phyloP scores from a whole-genome alignment of 2,329 filamentous ascomycete species.

The Talaromyces rugulosus region DNA sequence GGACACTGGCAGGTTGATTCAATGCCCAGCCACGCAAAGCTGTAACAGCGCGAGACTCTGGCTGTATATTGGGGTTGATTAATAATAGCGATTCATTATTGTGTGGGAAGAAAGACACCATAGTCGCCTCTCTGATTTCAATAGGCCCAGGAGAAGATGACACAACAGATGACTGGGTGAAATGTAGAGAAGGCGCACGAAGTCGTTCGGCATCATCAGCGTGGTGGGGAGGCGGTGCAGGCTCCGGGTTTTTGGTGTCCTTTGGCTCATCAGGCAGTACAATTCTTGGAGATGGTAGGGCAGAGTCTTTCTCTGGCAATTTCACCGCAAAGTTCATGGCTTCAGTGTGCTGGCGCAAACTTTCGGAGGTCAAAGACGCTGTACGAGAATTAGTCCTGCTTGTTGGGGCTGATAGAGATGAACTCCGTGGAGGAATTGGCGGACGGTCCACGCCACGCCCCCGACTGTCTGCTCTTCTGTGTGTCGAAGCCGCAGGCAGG shows the following conservation, averaged over 20 bases:
- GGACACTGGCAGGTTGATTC: conserved; percentile 15
- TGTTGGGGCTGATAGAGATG: conserved; percentile 45
- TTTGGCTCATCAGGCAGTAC: conserved; percentile 15
- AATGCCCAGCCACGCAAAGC: conserved; percentile 20
- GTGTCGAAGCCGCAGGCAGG: conserved; percentile 17
- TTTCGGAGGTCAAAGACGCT: conserved; percentile 43
- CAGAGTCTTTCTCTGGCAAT: conserved; percentile 17
- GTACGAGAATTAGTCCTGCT: conserved; percentile 42
- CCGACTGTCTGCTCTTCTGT: conserved; percentile 21
- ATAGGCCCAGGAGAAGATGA: conserved; percentile 48
- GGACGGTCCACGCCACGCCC: conserved; percentile 26
- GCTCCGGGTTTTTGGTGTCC: conserved; percentile 27
- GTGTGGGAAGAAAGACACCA: conserved; percentile 58
- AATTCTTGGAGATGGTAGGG: conserved; percentile 20
- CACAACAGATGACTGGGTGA: conserved; percentile 44
- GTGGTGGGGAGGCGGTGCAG: conserved; percentile 31
- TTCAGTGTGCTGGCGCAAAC: conserved; percentile 30
- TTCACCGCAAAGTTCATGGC: conserved; percentile 23
- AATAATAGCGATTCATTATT: conserved; percentile 61
- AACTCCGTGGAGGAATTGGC: conserved; percentile 37
- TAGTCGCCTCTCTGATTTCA: conserved; percentile 59
- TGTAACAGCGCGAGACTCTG: conserved; percentile 27
- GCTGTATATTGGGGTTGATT: conserved; percentile 50
- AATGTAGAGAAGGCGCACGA: conserved; percentile 46
- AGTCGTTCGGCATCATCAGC: conserved; percentile 36